Percentiles rank a stretch among this genome's conserved stretches.
These are phyloP conservation scores for Brassica incana DNA, from an alignment of 345 rosid genomes.

Conservation along the genomic window DNA sequence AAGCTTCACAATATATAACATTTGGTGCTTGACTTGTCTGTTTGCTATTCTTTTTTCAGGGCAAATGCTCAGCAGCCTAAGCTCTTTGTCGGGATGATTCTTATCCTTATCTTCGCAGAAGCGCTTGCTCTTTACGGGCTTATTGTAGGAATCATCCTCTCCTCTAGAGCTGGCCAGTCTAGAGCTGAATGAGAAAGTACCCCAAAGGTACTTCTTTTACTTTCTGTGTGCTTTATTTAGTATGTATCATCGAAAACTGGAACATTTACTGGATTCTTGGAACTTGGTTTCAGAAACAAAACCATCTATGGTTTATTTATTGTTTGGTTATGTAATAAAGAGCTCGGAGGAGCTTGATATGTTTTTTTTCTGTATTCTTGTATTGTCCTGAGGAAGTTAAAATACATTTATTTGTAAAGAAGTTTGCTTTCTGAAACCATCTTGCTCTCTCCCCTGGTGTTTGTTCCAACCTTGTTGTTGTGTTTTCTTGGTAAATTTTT, in stretches of 20 bases:
- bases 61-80: conserved; percentile 49
- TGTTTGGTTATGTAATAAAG: conserved; percentile 38
- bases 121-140: conserved; percentile 46
- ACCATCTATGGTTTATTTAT: conserved; percentile 24
- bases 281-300: conserved; percentile 15
- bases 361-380: conserved; percentile 31
- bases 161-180: conserved; percentile 47
- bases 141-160: conserved; percentile 43
- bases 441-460: conserved; percentile 1
- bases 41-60: conserved; percentile 26
- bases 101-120: conserved; percentile 45
- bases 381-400: conserved; percentile 29
- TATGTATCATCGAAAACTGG: conserved; percentile 22
- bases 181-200: conserved; percentile 39
- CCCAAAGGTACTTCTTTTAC: conserved; percentile 12
- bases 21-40: conserved; percentile 5
- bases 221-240: conserved; percentile 31
- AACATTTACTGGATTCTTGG: conserved; percentile 26
- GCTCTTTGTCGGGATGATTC: conserved; percentile 45
- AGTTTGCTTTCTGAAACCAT: conserved; percentile 25
- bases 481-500: neutral
- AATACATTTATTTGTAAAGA: conserved; percentile 42
- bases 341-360: conserved; percentile 35
- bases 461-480: neutral
- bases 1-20: no score